Conservation (phyloP, 2,329 filamentous ascomycete species). For the Xylaria polymorpha region DNA sequence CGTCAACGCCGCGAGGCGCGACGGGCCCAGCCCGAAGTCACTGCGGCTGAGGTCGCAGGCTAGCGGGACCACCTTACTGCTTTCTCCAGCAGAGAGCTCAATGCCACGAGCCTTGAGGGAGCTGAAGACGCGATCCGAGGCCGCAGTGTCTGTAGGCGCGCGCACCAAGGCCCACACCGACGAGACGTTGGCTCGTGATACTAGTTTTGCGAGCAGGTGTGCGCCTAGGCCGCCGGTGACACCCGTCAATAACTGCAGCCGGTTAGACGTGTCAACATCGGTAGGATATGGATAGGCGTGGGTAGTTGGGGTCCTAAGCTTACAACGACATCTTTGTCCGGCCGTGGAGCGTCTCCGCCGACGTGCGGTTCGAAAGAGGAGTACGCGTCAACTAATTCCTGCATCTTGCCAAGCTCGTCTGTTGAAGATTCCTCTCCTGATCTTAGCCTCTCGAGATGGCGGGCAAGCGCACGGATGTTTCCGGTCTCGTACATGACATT, state of each 20-base stretch:
- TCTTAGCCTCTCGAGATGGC: constrained; percentile 37
- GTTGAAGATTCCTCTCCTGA: constrained; percentile 34
- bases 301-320: neutral
- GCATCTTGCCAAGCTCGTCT: constrained; percentile 34
- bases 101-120: constrained; percentile 53
- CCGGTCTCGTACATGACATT: constrained; percentile 51
- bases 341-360: constrained; percentile 30
- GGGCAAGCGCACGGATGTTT: constrained; percentile 42
- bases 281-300: constrained; percentile 3
- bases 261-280: constrained; percentile 7
- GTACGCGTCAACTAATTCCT: constrained; percentile 23
- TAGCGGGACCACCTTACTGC: constrained; percentile 52
- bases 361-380: constrained; percentile 25
- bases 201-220: constrained; percentile 67
- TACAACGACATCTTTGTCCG: constrained; percentile 43
- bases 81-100: constrained; percentile 45
- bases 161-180: constrained; percentile 63
- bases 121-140: constrained; percentile 48
- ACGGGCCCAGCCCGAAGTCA: constrained; percentile 54
- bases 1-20: constrained; percentile 46
- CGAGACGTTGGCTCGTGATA: constrained; percentile 66
- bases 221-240: constrained; percentile 71
- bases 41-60: constrained; percentile 56
- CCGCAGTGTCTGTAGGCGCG: constrained; percentile 52
- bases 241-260: constrained; percentile 64